Evolutionary conservation across 2,329 filamentous ascomycete genomes (phyloP).

Genomic region (Monilinia polystroma): DNA sequence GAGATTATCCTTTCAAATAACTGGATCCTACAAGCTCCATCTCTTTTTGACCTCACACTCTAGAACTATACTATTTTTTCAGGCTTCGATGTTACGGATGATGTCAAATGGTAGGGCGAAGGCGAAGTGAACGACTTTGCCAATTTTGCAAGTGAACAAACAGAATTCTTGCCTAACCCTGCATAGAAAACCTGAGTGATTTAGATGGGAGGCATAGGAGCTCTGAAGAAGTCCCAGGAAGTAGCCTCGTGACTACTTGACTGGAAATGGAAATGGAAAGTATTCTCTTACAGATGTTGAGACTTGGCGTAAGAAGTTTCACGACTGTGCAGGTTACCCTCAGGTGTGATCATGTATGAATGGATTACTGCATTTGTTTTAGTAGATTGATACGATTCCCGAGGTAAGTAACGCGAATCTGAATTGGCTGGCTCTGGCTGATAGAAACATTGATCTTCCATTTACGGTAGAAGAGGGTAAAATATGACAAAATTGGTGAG

Average conservation of each 20-base stretch:
- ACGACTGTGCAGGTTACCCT: conserved; percentile 9
- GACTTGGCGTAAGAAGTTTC: conserved; percentile 42
- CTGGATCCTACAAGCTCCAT: too few relatives aligned
- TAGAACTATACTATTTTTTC: too few relatives aligned
- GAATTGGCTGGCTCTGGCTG: neutral
- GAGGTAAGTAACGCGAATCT: conserved; percentile 29
- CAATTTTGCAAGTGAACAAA: conserved; percentile 19
- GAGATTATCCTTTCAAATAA: neutral
- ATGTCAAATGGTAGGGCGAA: conserved; percentile 8
- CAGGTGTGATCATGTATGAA: conserved; percentile 47
- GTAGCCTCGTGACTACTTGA: conserved; percentile 52
- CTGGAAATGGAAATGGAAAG: conserved; percentile 53
- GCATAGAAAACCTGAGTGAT: neutral
- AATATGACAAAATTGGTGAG: conserved; percentile 21
- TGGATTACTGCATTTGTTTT: conserved; percentile 50
- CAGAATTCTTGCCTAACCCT: neutral
- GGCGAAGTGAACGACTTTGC: conserved; percentile 23
- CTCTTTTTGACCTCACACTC: neutral
- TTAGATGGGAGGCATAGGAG: conserved; percentile 37
- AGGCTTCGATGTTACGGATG: neutral
- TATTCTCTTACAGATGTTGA: conserved; percentile 55
- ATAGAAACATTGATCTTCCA: conserved; percentile 26
- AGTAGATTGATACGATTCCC: conserved; percentile 54
- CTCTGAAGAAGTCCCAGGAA: conserved; percentile 52
- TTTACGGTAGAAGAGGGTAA: conserved; percentile 37